Percentiles rank a stretch among this genome's conserved stretches.
Evolutionary conservation across 768 basidiomycete species (phyloP).

Genomic region (Sarcodon aspratus): DNA sequence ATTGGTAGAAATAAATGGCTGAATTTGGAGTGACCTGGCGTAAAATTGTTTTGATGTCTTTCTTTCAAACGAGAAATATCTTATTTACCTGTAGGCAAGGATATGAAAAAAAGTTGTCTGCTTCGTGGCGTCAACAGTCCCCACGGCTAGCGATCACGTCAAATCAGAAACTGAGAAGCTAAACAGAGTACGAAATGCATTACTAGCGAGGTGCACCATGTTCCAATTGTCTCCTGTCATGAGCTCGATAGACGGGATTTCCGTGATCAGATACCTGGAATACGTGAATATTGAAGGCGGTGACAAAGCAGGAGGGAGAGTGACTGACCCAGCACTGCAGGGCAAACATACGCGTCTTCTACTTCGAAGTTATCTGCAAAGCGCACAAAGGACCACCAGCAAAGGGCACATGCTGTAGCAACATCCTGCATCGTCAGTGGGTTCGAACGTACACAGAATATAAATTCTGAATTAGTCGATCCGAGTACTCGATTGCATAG

Average conservation of each 20-base stretch:
- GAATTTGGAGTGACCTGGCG: conserved; percentile 50
- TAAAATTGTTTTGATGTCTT: neutral
- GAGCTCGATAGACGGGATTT: conserved; percentile 64
- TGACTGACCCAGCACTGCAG: too few species aligned
- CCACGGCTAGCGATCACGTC: conserved; percentile 39
- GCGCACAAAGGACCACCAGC: too few species aligned
- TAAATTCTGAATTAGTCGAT: too few species aligned
- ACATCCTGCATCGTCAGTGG: too few species aligned
- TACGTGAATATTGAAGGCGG: too few species aligned
- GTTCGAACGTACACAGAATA: too few species aligned
- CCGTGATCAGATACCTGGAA: too few species aligned
- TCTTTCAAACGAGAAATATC: neutral
- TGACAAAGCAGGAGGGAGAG: too few species aligned
- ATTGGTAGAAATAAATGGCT: conserved; percentile 76
- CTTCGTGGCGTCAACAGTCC: conserved; percentile 52
- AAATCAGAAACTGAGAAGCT: neutral
- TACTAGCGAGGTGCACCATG: conserved; percentile 62
- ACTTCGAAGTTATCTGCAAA: too few species aligned
- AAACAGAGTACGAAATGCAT: conserved; percentile 13
- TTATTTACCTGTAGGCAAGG: conserved; percentile 56
- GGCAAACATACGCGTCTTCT: too few species aligned
- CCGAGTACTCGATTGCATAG: too few species aligned
- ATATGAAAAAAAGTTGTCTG: conserved; percentile 37
- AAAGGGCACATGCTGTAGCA: too few species aligned
- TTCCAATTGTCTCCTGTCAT: conserved; percentile 68